A percentile compares a stretch with the other conserved stretches of the same genome.
Evolutionary conservation across 2,329 filamentous ascomycete species (phyloP).

Genomic region (Bipolaris victoriae): DNA sequence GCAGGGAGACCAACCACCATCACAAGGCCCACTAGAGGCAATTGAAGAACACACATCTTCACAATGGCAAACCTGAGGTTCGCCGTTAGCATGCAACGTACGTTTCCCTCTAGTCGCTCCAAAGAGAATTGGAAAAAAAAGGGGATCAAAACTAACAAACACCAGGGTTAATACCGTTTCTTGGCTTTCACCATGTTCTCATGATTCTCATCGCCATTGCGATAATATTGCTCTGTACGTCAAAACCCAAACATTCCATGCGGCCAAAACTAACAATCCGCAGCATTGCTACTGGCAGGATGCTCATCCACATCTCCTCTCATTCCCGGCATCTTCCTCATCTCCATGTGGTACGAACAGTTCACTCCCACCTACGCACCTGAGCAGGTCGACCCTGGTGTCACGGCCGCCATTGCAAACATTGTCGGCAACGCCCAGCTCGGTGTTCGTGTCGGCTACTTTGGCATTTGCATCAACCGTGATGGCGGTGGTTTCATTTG

Average conservation of each 20-base stretch:
- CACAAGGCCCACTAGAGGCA: slow-evolving; percentile 30
- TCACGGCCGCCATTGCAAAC: slow-evolving; percentile 83
- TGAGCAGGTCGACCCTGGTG: slow-evolving; percentile 87
- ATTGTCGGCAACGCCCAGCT: slow-evolving; percentile 85
- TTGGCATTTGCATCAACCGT: slow-evolving; percentile 94
- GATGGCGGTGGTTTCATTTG: slow-evolving; percentile 92
- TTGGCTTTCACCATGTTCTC: slow-evolving; percentile 82
- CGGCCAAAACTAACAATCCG: slow-evolving; percentile 25
- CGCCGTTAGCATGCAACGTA: slow-evolving; percentile 59
- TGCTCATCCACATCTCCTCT: slow-evolving; percentile 96
- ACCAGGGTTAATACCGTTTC: slow-evolving; percentile 64
- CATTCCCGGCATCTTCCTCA: slow-evolving; percentile 94
- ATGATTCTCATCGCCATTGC: slow-evolving; percentile 96
- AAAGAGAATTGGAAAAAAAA: slow-evolving; percentile 9
- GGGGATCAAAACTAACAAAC: slow-evolving; percentile 31
- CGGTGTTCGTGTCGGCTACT: slow-evolving; percentile 94
- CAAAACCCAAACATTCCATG: slow-evolving; percentile 8
- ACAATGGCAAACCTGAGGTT: slow-evolving; percentile 58
- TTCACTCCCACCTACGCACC: slow-evolving; percentile 84
- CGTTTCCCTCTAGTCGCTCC: slow-evolving; percentile 21
- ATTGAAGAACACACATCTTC: slow-evolving; percentile 34
- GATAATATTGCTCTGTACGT: slow-evolving; percentile 93
- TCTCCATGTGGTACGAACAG: slow-evolving; percentile 93
- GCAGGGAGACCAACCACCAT: slow-evolving; percentile 37
- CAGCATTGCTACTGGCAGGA: slow-evolving; percentile 89